Evolutionary conservation across 331 rosid genomes (phyloP).

Genomic region (Erythrophleum ivorense): DNA sequence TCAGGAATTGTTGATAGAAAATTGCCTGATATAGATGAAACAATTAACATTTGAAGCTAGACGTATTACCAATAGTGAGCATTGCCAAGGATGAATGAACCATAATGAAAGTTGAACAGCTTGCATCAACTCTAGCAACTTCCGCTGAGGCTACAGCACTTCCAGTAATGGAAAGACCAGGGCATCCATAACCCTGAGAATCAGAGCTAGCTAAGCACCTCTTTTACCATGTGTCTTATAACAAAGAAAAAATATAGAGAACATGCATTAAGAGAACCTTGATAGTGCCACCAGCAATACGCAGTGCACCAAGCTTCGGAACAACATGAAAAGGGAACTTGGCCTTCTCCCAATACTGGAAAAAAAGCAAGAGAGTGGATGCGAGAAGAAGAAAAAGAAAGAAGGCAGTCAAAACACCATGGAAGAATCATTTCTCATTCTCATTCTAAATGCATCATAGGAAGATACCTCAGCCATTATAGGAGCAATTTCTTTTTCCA

Average conservation of each 20-base stretch:
- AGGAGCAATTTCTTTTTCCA: slow-evolving; percentile 82
- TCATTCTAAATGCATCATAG: background rate
- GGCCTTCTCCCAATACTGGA: slow-evolving; percentile 93
- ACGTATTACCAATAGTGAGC: slow-evolving; percentile 80
- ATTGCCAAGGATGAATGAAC: slow-evolving; percentile 87
- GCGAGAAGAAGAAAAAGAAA: background rate
- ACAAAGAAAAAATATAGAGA: background rate
- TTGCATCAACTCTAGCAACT: slow-evolving; percentile 90
- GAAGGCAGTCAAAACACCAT: background rate
- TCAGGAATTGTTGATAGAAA: slow-evolving; percentile 32
- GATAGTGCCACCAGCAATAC: slow-evolving; percentile 78
- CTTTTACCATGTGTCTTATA: slow-evolving; percentile 22
- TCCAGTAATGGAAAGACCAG: slow-evolving; percentile 73
- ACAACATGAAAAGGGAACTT: slow-evolving; percentile 79
- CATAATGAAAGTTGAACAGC: slow-evolving; percentile 63
- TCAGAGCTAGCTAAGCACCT: slow-evolving; percentile 41
- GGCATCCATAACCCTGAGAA: slow-evolving; percentile 87
- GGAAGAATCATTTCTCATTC: background rate
- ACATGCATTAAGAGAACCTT: slow-evolving; percentile 50
- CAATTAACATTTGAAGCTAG: background rate
- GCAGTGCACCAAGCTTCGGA: slow-evolving; percentile 69
- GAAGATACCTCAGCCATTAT: slow-evolving; percentile 76
- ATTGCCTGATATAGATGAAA: slow-evolving; percentile 3
- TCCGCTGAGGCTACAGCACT: slow-evolving; percentile 67
- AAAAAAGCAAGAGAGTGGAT: background rate